A percentile compares a stretch with the other conserved stretches of the same genome.
Conservation (phyloP, 805 yeast genomes). For the Cyberlindnera mississippiensis region DNA sequence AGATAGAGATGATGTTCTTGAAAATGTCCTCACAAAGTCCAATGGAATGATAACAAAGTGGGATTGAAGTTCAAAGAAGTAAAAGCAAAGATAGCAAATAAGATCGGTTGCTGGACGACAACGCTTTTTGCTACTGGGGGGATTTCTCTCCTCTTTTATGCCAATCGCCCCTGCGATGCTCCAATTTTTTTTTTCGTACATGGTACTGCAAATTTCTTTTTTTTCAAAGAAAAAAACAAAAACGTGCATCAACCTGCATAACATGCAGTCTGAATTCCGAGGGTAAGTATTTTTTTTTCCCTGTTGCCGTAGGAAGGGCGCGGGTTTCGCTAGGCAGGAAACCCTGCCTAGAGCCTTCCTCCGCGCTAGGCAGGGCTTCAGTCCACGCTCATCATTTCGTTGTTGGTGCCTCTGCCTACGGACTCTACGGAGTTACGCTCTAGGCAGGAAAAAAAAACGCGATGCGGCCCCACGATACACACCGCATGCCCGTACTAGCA, state of each 20-base stretch:
- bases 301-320: no score
- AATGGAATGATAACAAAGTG: no score
- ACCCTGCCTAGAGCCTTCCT: no score
- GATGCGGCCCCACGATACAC: neutral
- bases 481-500: neutral
- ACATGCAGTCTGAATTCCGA: conserved; percentile 1
- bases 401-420: neutral
- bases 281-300: no score
- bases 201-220: conserved; percentile 9
- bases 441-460: neutral
- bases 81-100: neutral
- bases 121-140: conserved; percentile 1
- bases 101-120: neutral
- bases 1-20: neutral
- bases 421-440: neutral
- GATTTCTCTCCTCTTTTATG: conserved; percentile 8
- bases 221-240: neutral
- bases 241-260: conserved; percentile 7
- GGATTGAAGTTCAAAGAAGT: neutral
- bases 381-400: neutral
- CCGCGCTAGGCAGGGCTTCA: neutral
- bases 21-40: neutral
- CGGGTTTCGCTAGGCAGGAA: no score
- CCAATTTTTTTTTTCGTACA: conserved; percentile 31
- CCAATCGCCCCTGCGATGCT: conserved; percentile 9